Base-by-base conservation (phyloP, 257 asterid species). In the Gentiana macrophylla region DNA sequence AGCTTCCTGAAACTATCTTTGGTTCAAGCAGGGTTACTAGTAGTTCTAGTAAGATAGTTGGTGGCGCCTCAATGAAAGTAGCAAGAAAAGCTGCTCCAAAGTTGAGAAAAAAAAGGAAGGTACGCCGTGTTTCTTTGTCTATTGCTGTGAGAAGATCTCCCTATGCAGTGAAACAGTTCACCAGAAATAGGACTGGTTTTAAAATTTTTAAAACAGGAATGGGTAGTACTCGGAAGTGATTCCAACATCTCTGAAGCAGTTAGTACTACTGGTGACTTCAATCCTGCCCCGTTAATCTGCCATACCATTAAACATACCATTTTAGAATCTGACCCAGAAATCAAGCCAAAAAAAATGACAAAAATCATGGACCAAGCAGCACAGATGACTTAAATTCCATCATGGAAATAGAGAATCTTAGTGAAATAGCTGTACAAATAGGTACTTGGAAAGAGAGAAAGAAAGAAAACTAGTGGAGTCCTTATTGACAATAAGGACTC, bases 171-270 rank as follows among this genome's bases (percentile, higher is more conserved):
- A 90, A 80, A 71, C 89, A 94, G 33, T 80, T 72, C 34, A 53
- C 56, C 63, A 78, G 75, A 73, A 81, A 72, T 74, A 90, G 76
- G 94, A 77, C 61, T 67, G 32, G 37, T 63, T 59, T 65, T 68
- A 49, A 82, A 75, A 86, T 87, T 80, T 76, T 34, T 67, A 6
- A 84, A 70, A 74, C 81, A 71, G 61, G 84, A 64, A 38, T 61
- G 76, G 6, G 10, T 53, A 50, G 53, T 63, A 48, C 57, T 60
- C 8, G 66, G 64, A 48, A 67, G 37, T 48, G 60, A 34, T 59
- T 65, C 70, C 11, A 49, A 65, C 50, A 32, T 65, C 46, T 11
- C 45, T 49, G 81, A 60, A 57, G 77, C 56, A 58, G 53, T 67
- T 33, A 63, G 49, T 34, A 64, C 54, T 36, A 37, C 24, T 24